Base-by-base conservation (phyloP, 768 basidiomycete species). In the Lyophyllum shimeji region DNA sequence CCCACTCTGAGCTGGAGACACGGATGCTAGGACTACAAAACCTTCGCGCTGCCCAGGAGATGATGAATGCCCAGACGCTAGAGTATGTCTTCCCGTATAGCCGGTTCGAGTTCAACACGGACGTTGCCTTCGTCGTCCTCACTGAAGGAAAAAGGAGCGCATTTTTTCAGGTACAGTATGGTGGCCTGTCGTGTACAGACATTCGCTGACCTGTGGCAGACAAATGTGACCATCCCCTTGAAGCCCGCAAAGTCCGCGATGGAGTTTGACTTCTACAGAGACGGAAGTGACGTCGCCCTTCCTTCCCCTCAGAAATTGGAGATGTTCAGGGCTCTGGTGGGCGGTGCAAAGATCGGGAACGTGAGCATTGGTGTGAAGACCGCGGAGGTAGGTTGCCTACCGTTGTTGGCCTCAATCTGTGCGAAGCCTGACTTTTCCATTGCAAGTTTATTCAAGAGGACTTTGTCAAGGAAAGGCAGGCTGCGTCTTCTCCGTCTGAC, bases 21-120 rank as follows among this genome's bases (percentile, higher is more conserved):
- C 23, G 44, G 27, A 24, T 53, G 37, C 18, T 25, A 87, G 90
- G 90, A 4, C 61, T 91, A 18, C 67, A 68, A 56, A 93, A 90
- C 60, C 71, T 93, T 31, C 78, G 72, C 37, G 78, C 84, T 1
- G 67, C 85, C 17, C 89, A 91, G 63, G 79, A 85, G 48, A 76
- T 80, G 56, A 84, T 93, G 66, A 74, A 72, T 44, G 69, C 72
- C 7, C 91, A 94, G 62, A 85, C 81, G 0, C 70, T 93, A 25
- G 79, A 84, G 21, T 94, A 93, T 65, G 67, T 78, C 31, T 94
- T 92, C 65, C 92, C 91, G 1, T 93, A 82, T 68, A 88, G 84
- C 65, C 76, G 67, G 55, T 93, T 87, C 67, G 69, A 77, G 7
- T 93, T 94, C 63, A 76, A 84, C 18, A 91, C 89, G 0, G 89